These are phyloP conservation scores for Viola pubescens DNA, from an alignment of 441 rosid genomes.

Conservation along the genomic window DNA sequence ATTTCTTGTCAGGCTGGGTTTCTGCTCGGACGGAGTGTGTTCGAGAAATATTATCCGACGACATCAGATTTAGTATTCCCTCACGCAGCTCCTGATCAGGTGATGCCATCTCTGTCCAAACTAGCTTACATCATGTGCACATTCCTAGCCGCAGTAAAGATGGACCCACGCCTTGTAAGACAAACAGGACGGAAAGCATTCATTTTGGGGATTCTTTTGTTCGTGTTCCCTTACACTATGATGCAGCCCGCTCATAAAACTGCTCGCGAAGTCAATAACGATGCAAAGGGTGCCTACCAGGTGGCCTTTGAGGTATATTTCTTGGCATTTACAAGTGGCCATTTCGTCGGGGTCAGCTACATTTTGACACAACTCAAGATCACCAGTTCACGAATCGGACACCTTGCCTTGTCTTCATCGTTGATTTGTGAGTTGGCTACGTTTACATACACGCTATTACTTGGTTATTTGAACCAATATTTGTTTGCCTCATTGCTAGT, in stretches of 20 bases:
- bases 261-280: not conserved
- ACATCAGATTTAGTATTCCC: constrained; percentile 20
- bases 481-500: not conserved
- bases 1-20: not conserved
- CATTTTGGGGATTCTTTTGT: constrained; percentile 10
- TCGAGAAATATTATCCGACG: constrained; percentile 9
- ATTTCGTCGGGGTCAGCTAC: constrained; percentile 1
- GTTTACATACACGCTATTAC: not conserved
- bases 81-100: constrained; percentile 5
- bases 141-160: constrained; percentile 23
- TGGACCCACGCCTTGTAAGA: constrained; percentile 14
- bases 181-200: constrained; percentile 14
- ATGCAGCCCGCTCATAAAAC: not conserved
- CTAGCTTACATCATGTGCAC: constrained; percentile 20
- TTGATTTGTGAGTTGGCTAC: constrained; percentile 20
- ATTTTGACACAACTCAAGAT: constrained; percentile 22
- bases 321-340: not conserved
- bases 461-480: not conserved
- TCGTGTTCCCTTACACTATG: constrained; percentile 6
- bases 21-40: too few relatives aligned
- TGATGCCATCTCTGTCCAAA: constrained; percentile 14
- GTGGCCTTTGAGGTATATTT: not conserved
- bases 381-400: constrained; percentile 30
- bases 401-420: constrained; percentile 25
- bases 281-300: not conserved